A percentile compares a stretch with the other conserved stretches of the same genome.
These are phyloP conservation scores for Geotrichum siamense DNA, from an alignment of 1,139 yeast species.

Conservation along the genomic window DNA sequence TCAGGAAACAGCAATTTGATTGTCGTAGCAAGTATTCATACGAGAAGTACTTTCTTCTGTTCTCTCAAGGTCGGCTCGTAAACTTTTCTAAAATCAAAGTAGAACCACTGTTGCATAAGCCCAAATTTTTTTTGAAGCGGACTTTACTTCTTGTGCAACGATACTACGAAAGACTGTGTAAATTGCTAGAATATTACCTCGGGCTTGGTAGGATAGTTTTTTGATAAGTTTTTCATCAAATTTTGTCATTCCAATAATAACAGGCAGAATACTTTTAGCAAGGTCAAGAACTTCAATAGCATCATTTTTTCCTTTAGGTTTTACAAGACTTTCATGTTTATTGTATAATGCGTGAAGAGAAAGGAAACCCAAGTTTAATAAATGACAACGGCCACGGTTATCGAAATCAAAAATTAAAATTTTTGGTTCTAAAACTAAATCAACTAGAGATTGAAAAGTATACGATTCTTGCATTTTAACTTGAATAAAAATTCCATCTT, in stretches of 20 bases:
- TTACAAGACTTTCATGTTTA: conserved; percentile 64
- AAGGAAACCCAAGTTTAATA: conserved; percentile 84
- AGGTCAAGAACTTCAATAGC: conserved; percentile 59
- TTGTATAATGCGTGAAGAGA: conserved; percentile 72
- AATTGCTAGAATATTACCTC: conserved; percentile 87
- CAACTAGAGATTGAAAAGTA: conserved; percentile 54
- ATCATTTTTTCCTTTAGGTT: conserved; percentile 69
- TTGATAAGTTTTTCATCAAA: conserved; percentile 60
- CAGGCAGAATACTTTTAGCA: conserved; percentile 37
- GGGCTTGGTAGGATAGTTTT: conserved; percentile 75
- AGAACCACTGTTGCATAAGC: conserved; percentile 85
- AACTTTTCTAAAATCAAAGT: conserved; percentile 86
- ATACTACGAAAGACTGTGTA: conserved; percentile 90
- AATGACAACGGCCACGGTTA: conserved; percentile 85
- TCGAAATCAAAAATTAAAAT: conserved; percentile 79
- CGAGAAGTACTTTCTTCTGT: conserved; percentile 69
- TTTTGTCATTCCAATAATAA: conserved; percentile 43
- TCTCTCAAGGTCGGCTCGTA: conserved; percentile 59
- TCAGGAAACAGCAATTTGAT: conserved; percentile 93
- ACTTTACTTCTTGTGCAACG: conserved; percentile 95
- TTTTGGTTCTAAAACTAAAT: conserved; percentile 73
- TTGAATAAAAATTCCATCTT: conserved; percentile 88
- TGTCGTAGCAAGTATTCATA: conserved; percentile 75
- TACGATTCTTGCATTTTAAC: conserved; percentile 73
- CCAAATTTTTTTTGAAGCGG: conserved; percentile 90